A percentile compares a stretch with the other conserved stretches of the same genome.
Conservation (phyloP, 2,329 filamentous ascomycete genomes). For the Truncatella angustata region DNA sequence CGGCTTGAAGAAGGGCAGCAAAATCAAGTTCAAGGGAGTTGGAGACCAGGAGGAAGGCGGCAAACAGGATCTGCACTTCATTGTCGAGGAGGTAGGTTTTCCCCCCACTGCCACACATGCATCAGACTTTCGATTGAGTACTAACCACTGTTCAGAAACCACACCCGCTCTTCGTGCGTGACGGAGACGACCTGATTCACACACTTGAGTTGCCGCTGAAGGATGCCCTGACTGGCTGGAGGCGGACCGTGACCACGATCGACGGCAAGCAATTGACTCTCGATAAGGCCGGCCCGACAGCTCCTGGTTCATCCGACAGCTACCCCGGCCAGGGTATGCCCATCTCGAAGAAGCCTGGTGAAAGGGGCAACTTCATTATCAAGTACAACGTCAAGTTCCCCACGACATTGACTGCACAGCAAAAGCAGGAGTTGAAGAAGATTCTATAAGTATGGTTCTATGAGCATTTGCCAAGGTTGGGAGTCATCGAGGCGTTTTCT, state of each 20-base stretch:
- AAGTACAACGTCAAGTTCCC: slow-evolving; percentile 94
- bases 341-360: slow-evolving; percentile 80
- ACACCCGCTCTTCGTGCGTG: slow-evolving; percentile 79
- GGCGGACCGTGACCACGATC: slow-evolving; percentile 86
- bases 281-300: slow-evolving; percentile 79
- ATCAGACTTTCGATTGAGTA: background rate
- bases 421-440: slow-evolving; percentile 79
- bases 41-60: slow-evolving; percentile 96
- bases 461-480: too few relatives aligned
- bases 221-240: slow-evolving; percentile 93
- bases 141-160: slow-evolving; percentile 67
- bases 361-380: slow-evolving; percentile 85
- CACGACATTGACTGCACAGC: slow-evolving; percentile 67
- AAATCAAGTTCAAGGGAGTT: slow-evolving; percentile 98
- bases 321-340: slow-evolving; percentile 94
- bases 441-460: slow-evolving; percentile 54
- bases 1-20: slow-evolving; percentile 92
- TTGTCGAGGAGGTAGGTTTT: slow-evolving; percentile 82
- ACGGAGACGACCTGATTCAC: slow-evolving; percentile 82
- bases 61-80: slow-evolving; percentile 91
- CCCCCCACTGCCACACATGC: fast-evolving
- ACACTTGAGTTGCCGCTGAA: slow-evolving; percentile 82
- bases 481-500: too few relatives aligned
- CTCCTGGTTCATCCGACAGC: slow-evolving; percentile 75
- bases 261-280: slow-evolving; percentile 83